Percentiles rank a stretch among this genome's conserved stretches.
Evolutionary conservation across 441 rosid species (phyloP).

Genomic region (Erysimum cheiri): DNA sequence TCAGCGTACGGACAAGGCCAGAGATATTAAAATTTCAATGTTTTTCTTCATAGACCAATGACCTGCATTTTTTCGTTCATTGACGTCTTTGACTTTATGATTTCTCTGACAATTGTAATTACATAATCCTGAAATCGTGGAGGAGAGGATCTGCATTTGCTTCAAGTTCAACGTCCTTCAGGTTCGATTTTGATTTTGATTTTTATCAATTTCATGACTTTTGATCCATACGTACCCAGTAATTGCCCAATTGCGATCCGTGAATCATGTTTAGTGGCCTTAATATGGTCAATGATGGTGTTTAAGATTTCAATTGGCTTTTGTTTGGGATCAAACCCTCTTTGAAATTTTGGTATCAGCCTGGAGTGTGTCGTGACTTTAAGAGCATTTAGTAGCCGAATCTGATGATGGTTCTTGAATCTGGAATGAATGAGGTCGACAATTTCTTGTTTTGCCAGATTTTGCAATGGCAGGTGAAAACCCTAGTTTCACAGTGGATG

Average conservation of each 20-base stretch:
- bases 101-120: neutral
- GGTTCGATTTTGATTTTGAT: slow-evolving; percentile 19
- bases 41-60: neutral
- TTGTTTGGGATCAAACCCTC: neutral
- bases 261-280: neutral
- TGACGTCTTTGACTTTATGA: slow-evolving; percentile 25
- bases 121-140: slow-evolving; percentile 21
- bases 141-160: slow-evolving; percentile 35
- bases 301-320: neutral
- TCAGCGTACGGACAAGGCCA: slow-evolving; percentile 18
- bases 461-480: slow-evolving; percentile 59
- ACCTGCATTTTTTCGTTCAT: slow-evolving; percentile 13
- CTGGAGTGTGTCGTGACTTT: neutral
- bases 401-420: slow-evolving; percentile 2
- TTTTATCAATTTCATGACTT: slow-evolving; percentile 19
- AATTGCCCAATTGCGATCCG: neutral
- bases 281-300: neutral
- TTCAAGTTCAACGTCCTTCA: slow-evolving; percentile 14
- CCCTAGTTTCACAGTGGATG: slow-evolving; percentile 69
- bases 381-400: neutral
- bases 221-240: neutral
- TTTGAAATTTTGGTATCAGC: slow-evolving; percentile 10
- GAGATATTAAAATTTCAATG: neutral
- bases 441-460: slow-evolving; percentile 13
- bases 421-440: slow-evolving; percentile 15